Conservation (phyloP, 306 rosid genomes). For the Benincasa hispida region DNA sequence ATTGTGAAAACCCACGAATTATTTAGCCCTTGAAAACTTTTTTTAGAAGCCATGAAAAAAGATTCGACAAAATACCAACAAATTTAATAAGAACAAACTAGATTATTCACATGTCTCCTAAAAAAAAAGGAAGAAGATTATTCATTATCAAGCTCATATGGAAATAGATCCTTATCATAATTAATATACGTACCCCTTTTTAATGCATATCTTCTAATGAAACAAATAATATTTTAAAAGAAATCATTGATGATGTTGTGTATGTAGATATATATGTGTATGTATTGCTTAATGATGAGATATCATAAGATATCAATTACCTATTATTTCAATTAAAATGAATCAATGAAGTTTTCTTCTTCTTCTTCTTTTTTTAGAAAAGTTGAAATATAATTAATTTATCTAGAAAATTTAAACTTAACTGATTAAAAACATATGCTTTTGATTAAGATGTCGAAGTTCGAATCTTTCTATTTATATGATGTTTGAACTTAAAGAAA, state of each 20-base stretch:
- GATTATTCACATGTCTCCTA: neutral
- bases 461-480: too few species aligned
- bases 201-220: neutral
- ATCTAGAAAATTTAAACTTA: too few species aligned
- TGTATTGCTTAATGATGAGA: neutral
- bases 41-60: neutral
- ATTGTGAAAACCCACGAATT: neutral
- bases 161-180: neutral
- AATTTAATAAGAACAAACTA: neutral
- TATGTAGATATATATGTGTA: neutral
- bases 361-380: neutral
- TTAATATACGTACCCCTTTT: neutral
- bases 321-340: neutral
- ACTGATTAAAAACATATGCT: too few species aligned
- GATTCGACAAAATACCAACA: neutral
- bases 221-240: neutral
- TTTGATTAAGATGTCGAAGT: too few species aligned
- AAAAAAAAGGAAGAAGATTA: too few species aligned
- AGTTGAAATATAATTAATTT: neutral
- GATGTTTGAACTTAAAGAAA: too few species aligned
- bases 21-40: neutral
- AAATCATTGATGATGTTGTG: neutral
- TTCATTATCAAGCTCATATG: neutral
- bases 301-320: neutral
- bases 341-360: neutral